Evolutionary conservation across 2,329 filamentous ascomycete genomes (phyloP), one percentile per base, ranked within the genome.

Genomic region (Fusarium buharicum): DNA sequence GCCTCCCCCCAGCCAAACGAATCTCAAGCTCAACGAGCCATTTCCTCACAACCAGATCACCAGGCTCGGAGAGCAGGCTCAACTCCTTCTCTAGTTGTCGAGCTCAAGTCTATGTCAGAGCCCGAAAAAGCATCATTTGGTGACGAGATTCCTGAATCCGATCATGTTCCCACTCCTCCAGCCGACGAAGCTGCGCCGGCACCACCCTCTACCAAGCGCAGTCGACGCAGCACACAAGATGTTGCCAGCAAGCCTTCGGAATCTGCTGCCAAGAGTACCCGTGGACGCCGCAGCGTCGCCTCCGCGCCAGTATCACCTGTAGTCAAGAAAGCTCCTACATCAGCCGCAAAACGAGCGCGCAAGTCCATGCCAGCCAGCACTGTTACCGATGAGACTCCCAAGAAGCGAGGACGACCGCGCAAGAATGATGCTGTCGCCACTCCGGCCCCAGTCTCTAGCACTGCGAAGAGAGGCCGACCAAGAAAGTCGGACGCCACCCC

Each of bases 361-460:
- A 70, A 69, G 43, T 70, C 68, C 13, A 69, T 70, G 66, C 68
- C 64, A 8, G 68, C 68, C 14, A 50, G 47, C 12, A 30, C 53
- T 17, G 12, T 41, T 10, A 36, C 57, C 1, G 36, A 62, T 10
- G 47, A 60, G 34, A 70, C 68, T 1, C 68, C 68, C 7, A 66
- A 27, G 31, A 70, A 65, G 43, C 64, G 66, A 17, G 67, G 67
- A 30, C 66, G 66, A n/a, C 68, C 68, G 6, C 62, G 59, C 17
- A 70, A 70, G 46, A 69, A 59, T 37, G 64, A 70, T 37, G 55
- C 16, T 30, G 22, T 50, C 9, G 44, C 59, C 8, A 69, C 68
- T 7, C 66, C 66, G 28, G 53, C 50, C 5, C 47, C 48, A 4
- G 38, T 45, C 12, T 46, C 59, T 9, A 51, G 61, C 34, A 50